These are phyloP conservation scores for Populus nigra DNA, from an alignment of 345 rosid species.

Conservation along the genomic window DNA sequence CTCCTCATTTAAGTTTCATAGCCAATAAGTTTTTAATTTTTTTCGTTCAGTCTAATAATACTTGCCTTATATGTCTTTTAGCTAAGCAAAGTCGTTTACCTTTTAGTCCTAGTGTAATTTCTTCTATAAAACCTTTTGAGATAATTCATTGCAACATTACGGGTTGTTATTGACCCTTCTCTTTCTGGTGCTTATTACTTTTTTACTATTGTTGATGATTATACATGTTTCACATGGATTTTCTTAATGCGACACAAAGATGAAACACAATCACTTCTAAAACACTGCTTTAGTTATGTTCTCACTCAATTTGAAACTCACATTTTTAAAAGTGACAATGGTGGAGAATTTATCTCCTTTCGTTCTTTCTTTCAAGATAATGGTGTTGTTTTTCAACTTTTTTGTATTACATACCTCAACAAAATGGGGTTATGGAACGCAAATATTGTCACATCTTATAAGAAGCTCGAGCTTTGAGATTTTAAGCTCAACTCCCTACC, in stretches of 20 bases:
- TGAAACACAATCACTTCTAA: not conserved
- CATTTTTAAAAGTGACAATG: not conserved
- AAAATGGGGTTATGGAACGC: not conserved
- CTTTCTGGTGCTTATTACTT: not conserved
- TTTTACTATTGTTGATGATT: not conserved
- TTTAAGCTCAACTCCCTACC: not conserved
- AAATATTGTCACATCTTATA: not conserved
- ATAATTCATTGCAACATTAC: not conserved
- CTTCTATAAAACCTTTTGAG: not conserved
- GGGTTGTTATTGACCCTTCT: not conserved
- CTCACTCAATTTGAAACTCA: not conserved
- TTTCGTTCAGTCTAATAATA: too few species aligned
- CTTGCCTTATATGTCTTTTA: too few species aligned
- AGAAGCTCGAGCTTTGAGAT: not conserved
- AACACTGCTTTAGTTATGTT: not conserved
- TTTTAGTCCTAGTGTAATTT: too few species aligned
- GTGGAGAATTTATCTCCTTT: not conserved
- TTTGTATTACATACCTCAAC: not conserved
- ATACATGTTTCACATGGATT: not conserved
- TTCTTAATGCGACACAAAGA: not conserved
- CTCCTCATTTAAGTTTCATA: too few species aligned
- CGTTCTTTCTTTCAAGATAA: not conserved
- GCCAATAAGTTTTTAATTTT: too few species aligned
- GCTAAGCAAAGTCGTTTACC: too few species aligned
- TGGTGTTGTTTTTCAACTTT: not conserved